A percentile compares a stretch with the other conserved stretches of the same genome.
phyloP scores from a whole-genome alignment of 345 rosid genomes.

The Theobroma cacao region DNA sequence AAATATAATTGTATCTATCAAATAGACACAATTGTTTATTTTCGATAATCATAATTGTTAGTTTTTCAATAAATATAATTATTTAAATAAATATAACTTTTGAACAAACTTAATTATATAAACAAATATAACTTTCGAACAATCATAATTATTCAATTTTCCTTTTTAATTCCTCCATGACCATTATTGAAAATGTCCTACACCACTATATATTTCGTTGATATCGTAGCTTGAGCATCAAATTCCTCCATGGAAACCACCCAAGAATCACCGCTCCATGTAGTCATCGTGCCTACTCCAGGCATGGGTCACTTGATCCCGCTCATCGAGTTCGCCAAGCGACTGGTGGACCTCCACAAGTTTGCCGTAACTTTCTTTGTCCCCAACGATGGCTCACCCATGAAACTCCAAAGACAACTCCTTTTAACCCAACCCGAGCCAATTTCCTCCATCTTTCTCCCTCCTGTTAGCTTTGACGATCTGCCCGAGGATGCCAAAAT shows the following conservation, averaged over 20 bases:
- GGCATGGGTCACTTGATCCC: slow-evolving; percentile 42
- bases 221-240: not conserved
- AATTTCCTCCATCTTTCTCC: slow-evolving; percentile 36
- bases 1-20: too few species aligned
- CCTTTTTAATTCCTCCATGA: too few species aligned
- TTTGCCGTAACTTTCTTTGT: slow-evolving; percentile 36
- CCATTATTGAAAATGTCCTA: too few species aligned
- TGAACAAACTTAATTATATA: too few species aligned
- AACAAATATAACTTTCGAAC: too few species aligned
- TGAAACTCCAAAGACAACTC: slow-evolving; percentile 18
- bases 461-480: slow-evolving; percentile 40
- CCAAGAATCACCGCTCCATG: slow-evolving; percentile 2
- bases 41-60: too few species aligned
- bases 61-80: too few species aligned
- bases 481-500: slow-evolving; percentile 20
- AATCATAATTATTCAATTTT: too few species aligned
- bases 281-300: slow-evolving; percentile 28
- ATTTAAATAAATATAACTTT: too few species aligned
- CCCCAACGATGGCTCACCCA: slow-evolving; percentile 30
- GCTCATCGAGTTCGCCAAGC: slow-evolving; percentile 28
- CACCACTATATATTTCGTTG: too few species aligned
- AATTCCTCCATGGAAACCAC: slow-evolving; percentile 13
- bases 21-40: too few species aligned
- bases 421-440: slow-evolving; percentile 20
- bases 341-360: slow-evolving; percentile 23